These are phyloP conservation scores for Pseudogymnoascus sp. DNA, from an alignment of 2,329 filamentous ascomycete species.

Conservation along the genomic window DNA sequence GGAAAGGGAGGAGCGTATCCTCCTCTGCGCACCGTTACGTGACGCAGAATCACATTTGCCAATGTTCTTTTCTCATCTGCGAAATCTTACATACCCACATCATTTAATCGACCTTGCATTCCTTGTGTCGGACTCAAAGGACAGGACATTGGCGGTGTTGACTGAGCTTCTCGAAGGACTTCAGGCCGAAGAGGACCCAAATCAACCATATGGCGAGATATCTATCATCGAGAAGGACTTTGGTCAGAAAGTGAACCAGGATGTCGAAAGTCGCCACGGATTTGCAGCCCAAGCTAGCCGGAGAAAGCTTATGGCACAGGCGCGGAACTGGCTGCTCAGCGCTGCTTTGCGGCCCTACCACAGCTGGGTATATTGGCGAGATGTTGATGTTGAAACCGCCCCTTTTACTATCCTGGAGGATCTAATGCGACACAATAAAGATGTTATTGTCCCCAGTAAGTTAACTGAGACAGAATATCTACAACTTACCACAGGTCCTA, in stretches of 20 bases:
- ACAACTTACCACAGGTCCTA: conserved; percentile 6
- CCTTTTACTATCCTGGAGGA: conserved; percentile 96
- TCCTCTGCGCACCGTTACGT: conserved; percentile 87
- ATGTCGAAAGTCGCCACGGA: conserved; percentile 93
- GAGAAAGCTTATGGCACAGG: conserved; percentile 95
- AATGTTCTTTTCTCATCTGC: conserved; percentile 98
- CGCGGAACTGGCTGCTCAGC: conserved; percentile 91
- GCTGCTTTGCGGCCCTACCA: conserved; percentile 89
- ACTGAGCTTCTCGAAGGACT: conserved; percentile 67
- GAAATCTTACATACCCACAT: conserved; percentile 95
- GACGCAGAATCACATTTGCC: conserved; percentile 85
- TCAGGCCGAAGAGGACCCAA: conserved; percentile 70
- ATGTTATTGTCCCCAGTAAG: conserved; percentile 96
- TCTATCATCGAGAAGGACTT: conserved; percentile 99
- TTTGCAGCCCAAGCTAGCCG: conserved; percentile 92
- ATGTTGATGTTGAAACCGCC: conserved; percentile 95
- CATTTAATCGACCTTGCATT: conserved; percentile 95
- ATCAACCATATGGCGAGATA: conserved; percentile 86
- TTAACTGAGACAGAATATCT: conserved; percentile 21
- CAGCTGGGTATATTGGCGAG: conserved; percentile 99
- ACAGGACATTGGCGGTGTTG: conserved; percentile 72
- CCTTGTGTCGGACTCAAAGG: conserved; percentile 93
- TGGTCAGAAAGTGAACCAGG: conserved; percentile 93
- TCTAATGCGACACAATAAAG: conserved; percentile 97
- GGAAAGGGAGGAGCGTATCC: conserved; percentile 91